Base-by-base conservation (phyloP, 768 basidiomycete genomes). In the Pisolithus orientalis region DNA sequence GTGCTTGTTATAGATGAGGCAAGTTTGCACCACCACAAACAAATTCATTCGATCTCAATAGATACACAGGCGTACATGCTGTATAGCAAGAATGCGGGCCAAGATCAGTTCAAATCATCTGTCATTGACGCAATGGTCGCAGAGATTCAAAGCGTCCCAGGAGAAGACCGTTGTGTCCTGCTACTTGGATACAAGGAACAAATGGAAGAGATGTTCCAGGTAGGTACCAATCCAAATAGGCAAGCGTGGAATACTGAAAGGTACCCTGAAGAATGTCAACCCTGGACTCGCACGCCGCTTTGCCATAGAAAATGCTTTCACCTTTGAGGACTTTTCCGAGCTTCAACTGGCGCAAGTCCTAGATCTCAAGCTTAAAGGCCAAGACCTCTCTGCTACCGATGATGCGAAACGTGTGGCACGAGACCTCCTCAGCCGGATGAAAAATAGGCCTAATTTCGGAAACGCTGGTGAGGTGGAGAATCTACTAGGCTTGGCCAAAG, bases 161-260 rank as follows among this genome's bases (percentile, higher is more conserved):
- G 85, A 4, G 85, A 87, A 60, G 85, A 87, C 60, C 74, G 84
- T 29, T 85, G 83, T 49, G 80, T 87, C 0, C 67, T 87, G 10
- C 63, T 87, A 42, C 61, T 84, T 1, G 85, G 85, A 0, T 87
- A 87, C 64, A 78, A 80, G 52, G 71, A 78, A 5, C 72, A 85
- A 58, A 86, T 87, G 76, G 62, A 67, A n/a, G 80, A 86, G 25
- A 87, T 87, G 86, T 86, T 86, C 65, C 82, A 84, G 70, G 85
- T 78, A 62, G 43, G 69, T 52, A 28, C 9, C 8, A 16, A 44
- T 4, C 28, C 28, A 2, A 1, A 5, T 11, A 25, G 3, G 3
- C 16, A 16, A 14, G 8, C 40, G 8, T 21, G 52, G 24, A 51
- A 47, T 50, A 11, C 46, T 14, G 5, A 34, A 5, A 34, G 32